These are phyloP conservation scores for Aspergillus phoenicis DNA, from an alignment of 2,329 filamentous ascomycete genomes.

Conservation along the genomic window DNA sequence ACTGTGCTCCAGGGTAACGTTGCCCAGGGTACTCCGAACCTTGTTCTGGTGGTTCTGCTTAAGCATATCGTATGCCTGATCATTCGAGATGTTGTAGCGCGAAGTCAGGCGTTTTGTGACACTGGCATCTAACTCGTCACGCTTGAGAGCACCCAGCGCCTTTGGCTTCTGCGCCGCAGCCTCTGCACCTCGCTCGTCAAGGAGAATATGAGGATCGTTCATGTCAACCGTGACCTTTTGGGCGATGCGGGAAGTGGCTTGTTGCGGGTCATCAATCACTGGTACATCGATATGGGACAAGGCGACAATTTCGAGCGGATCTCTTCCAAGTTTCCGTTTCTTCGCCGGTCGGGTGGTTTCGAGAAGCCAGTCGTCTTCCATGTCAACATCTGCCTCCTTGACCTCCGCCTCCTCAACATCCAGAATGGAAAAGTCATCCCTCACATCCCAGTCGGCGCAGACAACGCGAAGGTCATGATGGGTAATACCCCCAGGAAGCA, in stretches of 20 bases:
- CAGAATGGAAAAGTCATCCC: conserved; percentile 55
- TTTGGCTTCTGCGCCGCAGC: conserved; percentile 58
- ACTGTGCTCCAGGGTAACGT: conserved; percentile 91
- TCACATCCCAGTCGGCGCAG: conserved; percentile 80
- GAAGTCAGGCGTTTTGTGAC: conserved; percentile 72
- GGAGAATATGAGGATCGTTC: conserved; percentile 82
- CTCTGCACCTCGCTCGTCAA: conserved; percentile 74
- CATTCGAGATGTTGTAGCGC: conserved; percentile 94
- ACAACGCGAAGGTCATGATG: conserved; percentile 81
- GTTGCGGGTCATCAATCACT: conserved; percentile 78
- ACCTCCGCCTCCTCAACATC: conserved; percentile 31
- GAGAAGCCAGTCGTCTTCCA: conserved; percentile 52
- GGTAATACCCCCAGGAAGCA: conserved; percentile 68
- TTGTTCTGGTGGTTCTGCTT: conserved; percentile 98
- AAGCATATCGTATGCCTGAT: conserved; percentile 90
- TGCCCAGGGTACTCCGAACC: conserved; percentile 86
- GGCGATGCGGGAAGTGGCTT: conserved; percentile 69
- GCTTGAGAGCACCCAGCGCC: conserved; percentile 36
- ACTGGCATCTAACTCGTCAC: conserved; percentile 67
- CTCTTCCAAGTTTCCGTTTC: conserved; percentile 62
- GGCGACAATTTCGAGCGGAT: conserved; percentile 49
- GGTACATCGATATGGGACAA: conserved; percentile 66
- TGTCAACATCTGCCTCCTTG: conserved; percentile 22
- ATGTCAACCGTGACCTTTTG: conserved; percentile 82
- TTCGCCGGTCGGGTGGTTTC: conserved; percentile 59